phyloP scores from a whole-genome alignment of 2,329 filamentous ascomycete genomes.

The Hypoxylon sp. region DNA sequence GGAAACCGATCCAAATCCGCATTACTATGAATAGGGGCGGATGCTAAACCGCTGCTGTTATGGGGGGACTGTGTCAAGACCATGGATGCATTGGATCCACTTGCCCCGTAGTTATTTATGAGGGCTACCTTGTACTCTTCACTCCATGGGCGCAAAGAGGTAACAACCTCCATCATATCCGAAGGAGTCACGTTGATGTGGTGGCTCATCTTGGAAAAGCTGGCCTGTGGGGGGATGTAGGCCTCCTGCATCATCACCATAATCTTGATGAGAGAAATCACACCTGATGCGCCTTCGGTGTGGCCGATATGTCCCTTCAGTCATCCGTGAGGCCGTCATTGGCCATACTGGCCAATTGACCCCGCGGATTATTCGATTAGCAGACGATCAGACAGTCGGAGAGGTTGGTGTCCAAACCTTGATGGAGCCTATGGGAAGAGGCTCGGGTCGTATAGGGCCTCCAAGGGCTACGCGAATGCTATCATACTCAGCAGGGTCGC shows the following conservation, averaged over 20 bases:
- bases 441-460: conserved; percentile 11
- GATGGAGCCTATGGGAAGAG: conserved; percentile 47
- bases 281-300: conserved; percentile 54
- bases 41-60: not conserved
- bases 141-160: conserved; percentile 39
- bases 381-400: not conserved
- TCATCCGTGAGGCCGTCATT: not conserved
- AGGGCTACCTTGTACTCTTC: conserved; percentile 48
- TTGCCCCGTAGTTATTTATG: conserved; percentile 58
- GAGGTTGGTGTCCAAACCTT: not conserved
- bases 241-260: conserved; percentile 36
- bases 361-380: not conserved
- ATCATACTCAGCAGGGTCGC: conserved; percentile 56
- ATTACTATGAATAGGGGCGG: conserved; percentile 7
- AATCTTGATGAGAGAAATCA: conserved; percentile 54
- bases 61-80: conserved; percentile 46
- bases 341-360: not conserved
- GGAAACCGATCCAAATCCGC: conserved; percentile 16
- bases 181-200: not conserved
- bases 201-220: conserved; percentile 9
- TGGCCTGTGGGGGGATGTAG: conserved; percentile 13
- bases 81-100: conserved; percentile 52
- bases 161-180: conserved; percentile 13
- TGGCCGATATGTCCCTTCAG: conserved; percentile 55
- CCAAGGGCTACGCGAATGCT: conserved; percentile 48